phyloP scores from a whole-genome alignment of 2,329 filamentous ascomycete species.

The Coleophoma crateriformis region DNA sequence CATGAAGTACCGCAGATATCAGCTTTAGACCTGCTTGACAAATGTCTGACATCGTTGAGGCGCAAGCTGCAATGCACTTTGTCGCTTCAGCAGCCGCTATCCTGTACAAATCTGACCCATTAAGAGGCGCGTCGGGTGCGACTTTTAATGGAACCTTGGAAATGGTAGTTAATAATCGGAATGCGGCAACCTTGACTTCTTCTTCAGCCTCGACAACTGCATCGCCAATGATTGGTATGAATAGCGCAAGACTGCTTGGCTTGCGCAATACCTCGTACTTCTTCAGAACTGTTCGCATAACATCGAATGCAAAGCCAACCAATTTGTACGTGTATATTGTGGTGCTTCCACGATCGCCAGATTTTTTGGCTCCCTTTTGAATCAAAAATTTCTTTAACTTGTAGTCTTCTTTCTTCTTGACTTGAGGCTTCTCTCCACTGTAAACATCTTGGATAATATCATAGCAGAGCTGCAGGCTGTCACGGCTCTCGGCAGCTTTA shows the following conservation, averaged over 20 bases:
- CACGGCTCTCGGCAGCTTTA: conserved; percentile 67
- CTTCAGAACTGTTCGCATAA: conserved; percentile 78
- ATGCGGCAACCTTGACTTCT: conserved; percentile 84
- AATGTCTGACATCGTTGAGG: conserved; percentile 75
- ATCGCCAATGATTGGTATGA: conserved; percentile 85
- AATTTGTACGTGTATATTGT: conserved; percentile 84
- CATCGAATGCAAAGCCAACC: conserved; percentile 79
- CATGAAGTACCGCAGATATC: conserved; percentile 76
- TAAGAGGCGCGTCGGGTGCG: conserved; percentile 37
- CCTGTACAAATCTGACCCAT: conserved; percentile 54
- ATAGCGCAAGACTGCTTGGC: conserved; percentile 72
- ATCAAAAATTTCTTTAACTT: conserved; percentile 70
- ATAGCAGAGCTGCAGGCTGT: conserved; percentile 91
- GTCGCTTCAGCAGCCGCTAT: conserved; percentile 83
- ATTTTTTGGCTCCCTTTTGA: conserved; percentile 73
- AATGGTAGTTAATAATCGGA: conserved; percentile 79
- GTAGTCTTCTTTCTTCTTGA: conserved; percentile 51
- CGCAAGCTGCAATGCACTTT: conserved; percentile 70
- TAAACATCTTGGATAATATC: conserved; percentile 89
- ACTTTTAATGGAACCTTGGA: conserved; percentile 74
- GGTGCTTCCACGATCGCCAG: conserved; percentile 63
- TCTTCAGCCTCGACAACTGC: conserved; percentile 79
- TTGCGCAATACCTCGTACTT: conserved; percentile 81
- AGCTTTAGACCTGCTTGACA: conserved; percentile 87
- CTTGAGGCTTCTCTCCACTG: conserved; percentile 48